Evolutionary conservation across 2,329 filamentous ascomycete genomes (phyloP).

Genomic region (Ceratocystis papillata): DNA sequence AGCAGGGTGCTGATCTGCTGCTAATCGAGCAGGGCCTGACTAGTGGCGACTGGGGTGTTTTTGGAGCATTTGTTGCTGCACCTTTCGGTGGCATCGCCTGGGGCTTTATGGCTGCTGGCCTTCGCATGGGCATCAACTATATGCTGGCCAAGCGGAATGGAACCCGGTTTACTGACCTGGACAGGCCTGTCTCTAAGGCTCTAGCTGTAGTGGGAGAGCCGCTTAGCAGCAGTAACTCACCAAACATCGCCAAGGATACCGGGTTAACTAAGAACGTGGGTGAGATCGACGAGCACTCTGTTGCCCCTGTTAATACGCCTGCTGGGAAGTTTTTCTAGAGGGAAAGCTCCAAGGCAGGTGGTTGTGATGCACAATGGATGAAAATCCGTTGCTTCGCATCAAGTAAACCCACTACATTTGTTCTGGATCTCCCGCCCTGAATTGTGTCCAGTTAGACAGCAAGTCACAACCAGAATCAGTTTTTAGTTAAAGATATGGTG

Average conservation of each 20-base stretch:
- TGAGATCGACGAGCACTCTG: slow-evolving; percentile 26
- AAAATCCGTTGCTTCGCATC: no score
- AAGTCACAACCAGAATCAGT: no score
- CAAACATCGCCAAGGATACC: neutral
- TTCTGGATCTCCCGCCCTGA: no score
- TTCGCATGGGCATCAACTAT: slow-evolving; percentile 51
- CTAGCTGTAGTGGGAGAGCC: neutral
- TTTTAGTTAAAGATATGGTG: no score
- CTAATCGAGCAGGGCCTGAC: slow-evolving; percentile 65
- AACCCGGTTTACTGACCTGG: slow-evolving; percentile 48
- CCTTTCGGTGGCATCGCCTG: slow-evolving; percentile 65
- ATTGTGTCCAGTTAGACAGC: no score
- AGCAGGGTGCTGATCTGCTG: slow-evolving; percentile 54
- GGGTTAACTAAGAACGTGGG: slow-evolving; percentile 20
- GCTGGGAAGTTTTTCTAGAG: slow-evolving; percentile 46
- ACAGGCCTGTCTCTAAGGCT: slow-evolving; percentile 6
- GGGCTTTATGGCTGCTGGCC: slow-evolving; percentile 51
- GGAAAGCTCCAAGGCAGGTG: slow-evolving; percentile 8
- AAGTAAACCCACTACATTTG: neutral
- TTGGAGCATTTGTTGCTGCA: slow-evolving; percentile 72
- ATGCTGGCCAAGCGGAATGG: slow-evolving; percentile 47
- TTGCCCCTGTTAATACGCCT: slow-evolving; percentile 29
- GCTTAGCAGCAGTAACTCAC: neutral
- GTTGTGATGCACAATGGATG: neutral
- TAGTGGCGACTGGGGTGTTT: slow-evolving; percentile 66